These are phyloP conservation scores for Rubroboletus pulcherrimus DNA, from an alignment of 768 basidiomycete genomes.

Conservation along the genomic window DNA sequence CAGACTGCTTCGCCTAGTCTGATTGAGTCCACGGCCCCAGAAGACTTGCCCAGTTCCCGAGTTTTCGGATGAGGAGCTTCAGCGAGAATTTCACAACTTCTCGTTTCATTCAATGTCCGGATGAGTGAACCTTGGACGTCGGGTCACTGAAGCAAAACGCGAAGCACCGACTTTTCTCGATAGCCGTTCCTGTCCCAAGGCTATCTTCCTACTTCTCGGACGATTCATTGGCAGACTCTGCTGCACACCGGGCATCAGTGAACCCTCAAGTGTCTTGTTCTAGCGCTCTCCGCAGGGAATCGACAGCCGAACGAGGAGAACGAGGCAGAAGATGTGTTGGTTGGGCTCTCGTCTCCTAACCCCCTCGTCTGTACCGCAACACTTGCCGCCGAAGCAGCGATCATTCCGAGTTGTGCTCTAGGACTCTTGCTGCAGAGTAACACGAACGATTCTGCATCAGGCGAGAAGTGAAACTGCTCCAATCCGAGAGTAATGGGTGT, in stretches of 20 bases:
- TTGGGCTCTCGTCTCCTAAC: background rate
- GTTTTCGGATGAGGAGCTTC: too few species aligned
- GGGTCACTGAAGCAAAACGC: background rate
- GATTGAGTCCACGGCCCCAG: too few species aligned
- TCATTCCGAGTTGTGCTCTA: background rate
- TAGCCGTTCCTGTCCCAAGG: background rate
- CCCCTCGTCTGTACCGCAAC: background rate
- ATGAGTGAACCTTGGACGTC: background rate
- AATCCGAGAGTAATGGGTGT: background rate
- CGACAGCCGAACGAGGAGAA: background rate
- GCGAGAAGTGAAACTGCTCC: background rate
- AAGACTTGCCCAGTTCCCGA: too few species aligned
- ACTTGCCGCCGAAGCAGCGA: background rate
- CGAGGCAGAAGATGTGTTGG: background rate
- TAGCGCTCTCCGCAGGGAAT: background rate
- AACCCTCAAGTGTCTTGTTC: background rate
- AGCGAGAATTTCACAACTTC: too few species aligned
- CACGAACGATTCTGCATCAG: background rate
- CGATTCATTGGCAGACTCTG: background rate
- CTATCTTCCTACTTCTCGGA: background rate
- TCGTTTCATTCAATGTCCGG: too few species aligned
- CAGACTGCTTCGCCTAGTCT: too few species aligned
- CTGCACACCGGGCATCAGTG: background rate
- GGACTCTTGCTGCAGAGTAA: background rate
- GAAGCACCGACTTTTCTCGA: background rate